A percentile compares a stretch with the other conserved stretches of the same genome.
phyloP scores from a whole-genome alignment of 176 grass and related monocot genomes.

The Carex myosuroides region DNA sequence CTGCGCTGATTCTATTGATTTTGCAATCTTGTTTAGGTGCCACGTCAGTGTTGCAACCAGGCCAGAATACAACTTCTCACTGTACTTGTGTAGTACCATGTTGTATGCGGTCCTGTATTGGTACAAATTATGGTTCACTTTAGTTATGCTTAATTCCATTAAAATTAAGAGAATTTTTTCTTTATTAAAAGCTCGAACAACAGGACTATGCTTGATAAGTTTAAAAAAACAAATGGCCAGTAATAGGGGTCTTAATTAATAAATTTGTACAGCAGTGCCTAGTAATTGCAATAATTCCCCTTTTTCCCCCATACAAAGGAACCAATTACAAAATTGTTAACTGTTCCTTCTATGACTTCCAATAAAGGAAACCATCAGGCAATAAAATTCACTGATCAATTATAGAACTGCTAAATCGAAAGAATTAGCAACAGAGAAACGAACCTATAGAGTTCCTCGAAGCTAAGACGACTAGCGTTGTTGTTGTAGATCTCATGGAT shows the following conservation, averaged over 20 bases:
- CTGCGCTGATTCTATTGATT: slow-evolving; percentile 61
- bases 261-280: background rate
- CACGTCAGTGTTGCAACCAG: slow-evolving; percentile 65
- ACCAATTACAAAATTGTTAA: background rate
- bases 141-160: background rate
- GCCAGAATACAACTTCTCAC: slow-evolving; percentile 70
- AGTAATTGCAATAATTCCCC: background rate
- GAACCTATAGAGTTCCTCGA: slow-evolving; percentile 89
- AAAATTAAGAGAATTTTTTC: background rate
- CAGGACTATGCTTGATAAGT: background rate
- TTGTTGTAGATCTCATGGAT: slow-evolving; percentile 98
- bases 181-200: background rate
- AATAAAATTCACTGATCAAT: background rate
- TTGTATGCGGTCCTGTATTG: slow-evolving; percentile 87
- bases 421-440: background rate
- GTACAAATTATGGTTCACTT: background rate
- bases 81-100: slow-evolving; percentile 96
- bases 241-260: background rate
- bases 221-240: background rate
- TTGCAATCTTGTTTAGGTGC: slow-evolving; percentile 73
- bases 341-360: background rate
- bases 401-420: background rate
- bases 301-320: background rate
- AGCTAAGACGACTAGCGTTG: slow-evolving; percentile 93
- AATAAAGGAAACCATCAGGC: background rate